Conservation (phyloP, 2,329 filamentous ascomycete species). For the Cladosporium sp. region DNA sequence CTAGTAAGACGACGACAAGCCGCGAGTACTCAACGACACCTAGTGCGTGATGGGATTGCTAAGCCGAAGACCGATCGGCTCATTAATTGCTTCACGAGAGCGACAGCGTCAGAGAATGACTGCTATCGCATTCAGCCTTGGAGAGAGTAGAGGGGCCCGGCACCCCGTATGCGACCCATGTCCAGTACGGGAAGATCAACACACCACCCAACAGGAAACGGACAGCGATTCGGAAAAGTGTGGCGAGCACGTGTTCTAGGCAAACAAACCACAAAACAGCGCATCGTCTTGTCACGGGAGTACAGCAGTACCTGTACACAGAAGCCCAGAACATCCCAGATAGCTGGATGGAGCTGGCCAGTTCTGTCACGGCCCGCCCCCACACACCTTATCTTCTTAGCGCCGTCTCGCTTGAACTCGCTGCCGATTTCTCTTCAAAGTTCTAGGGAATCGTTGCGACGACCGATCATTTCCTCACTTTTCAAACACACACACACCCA, state of each 20-base stretch:
- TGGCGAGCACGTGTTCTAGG: not conserved
- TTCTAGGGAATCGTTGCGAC: constrained; percentile 11
- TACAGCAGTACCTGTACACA: not conserved
- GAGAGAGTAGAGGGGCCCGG: not conserved
- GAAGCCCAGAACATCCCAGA: constrained; percentile 4
- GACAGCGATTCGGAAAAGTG: not conserved
- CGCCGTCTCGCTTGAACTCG: constrained; percentile 7
- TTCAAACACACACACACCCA: constrained; percentile 23
- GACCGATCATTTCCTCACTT: not conserved
- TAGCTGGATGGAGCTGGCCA: constrained; percentile 10
- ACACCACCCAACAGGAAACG: not conserved
- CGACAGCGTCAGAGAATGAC: not conserved
- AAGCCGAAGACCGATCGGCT: not conserved
- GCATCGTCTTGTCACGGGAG: not conserved
- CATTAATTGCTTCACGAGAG: not conserved
- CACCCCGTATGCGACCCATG: not conserved
- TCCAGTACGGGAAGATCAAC: not conserved
- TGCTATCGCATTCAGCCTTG: not conserved
- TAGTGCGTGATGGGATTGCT: not conserved
- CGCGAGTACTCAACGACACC: not conserved
- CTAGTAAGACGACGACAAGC: not conserved
- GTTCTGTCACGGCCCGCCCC: constrained; percentile 17
- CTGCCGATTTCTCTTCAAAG: constrained; percentile 21
- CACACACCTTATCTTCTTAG: constrained; percentile 14
- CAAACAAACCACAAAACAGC: not conserved